These are phyloP conservation scores for Thalassiosira mediterranea DNA, from an alignment of 352 stramenopile species.

Conservation along the genomic window DNA sequence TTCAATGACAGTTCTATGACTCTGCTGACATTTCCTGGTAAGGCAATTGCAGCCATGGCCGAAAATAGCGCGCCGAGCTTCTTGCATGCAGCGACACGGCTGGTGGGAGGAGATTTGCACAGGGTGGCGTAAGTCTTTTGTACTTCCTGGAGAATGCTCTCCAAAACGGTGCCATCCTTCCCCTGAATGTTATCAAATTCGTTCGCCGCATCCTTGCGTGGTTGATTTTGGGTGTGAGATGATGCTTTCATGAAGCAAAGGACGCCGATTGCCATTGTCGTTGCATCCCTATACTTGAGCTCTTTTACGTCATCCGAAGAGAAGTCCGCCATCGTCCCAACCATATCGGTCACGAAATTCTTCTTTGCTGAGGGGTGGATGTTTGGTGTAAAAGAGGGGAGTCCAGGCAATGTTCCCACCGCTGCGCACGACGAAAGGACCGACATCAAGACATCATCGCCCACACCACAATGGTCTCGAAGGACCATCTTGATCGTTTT, in stretches of 20 bases:
- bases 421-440: constrained; percentile 19
- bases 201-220: neutral
- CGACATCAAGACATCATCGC: constrained; percentile 38
- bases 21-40: constrained; percentile 44
- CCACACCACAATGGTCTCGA: neutral
- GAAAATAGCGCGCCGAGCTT: constrained; percentile 36
- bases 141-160: constrained; percentile 35
- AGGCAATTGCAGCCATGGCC: constrained; percentile 24
- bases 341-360: constrained; percentile 20
- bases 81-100: neutral
- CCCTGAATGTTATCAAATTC: constrained; percentile 29
- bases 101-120: neutral
- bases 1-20: constrained; percentile 52
- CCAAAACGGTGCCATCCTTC: constrained; percentile 49
- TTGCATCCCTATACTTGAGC: constrained; percentile 36
- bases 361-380: constrained; percentile 39
- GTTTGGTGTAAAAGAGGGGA: constrained; percentile 18
- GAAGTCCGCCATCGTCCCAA: constrained; percentile 20
- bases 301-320: constrained; percentile 29
- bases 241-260: constrained; percentile 40
- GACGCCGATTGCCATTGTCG: constrained; percentile 37
- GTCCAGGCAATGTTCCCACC: constrained; percentile 40
- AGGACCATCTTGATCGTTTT: constrained; percentile 27
- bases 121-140: constrained; percentile 26
- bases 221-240: constrained; percentile 7